A percentile compares a stretch with the other conserved stretches of the same genome.
Conservation (phyloP, 108 stramenopile genomes). For the Conticribra guillardii region DNA sequence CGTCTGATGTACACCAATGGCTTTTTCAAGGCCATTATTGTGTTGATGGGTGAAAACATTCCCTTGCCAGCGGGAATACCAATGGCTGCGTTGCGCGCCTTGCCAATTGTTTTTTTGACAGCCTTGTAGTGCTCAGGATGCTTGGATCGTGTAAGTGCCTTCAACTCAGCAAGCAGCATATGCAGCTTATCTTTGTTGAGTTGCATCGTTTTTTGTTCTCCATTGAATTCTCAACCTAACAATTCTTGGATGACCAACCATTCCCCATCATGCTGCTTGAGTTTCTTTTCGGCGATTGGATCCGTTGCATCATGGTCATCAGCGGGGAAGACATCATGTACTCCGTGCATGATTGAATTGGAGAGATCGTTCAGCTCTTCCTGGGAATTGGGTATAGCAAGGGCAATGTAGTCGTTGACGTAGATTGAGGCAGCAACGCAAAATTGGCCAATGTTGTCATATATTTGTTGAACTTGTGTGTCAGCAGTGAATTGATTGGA, state of each 20-base stretch:
- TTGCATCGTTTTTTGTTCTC: constrained; percentile 3
- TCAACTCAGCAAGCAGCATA: not conserved
- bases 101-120: not conserved
- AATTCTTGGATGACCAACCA: not conserved
- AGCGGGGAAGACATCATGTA: constrained; percentile 21
- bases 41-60: not conserved
- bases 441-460: not conserved
- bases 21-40: not conserved
- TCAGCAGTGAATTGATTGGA: not conserved
- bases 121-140: constrained; percentile 5
- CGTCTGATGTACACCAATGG: not conserved
- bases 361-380: not conserved
- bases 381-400: constrained; percentile 13
- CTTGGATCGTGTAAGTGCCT: not conserved
- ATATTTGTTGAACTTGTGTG: not conserved
- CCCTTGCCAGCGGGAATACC: constrained; percentile 14
- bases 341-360: constrained; percentile 4
- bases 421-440: constrained; percentile 3
- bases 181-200: not conserved
- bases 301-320: constrained; percentile 1
- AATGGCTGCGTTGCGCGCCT: constrained; percentile 11
- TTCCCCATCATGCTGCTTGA: constrained; percentile 1
- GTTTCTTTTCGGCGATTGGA: constrained; percentile 29
- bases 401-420: constrained; percentile 26
- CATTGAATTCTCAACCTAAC: constrained; percentile 3